Percentiles rank a stretch among this genome's conserved stretches.
These are phyloP conservation scores for Detonula confervacea DNA, from an alignment of 352 stramenopile species.

Conservation along the genomic window DNA sequence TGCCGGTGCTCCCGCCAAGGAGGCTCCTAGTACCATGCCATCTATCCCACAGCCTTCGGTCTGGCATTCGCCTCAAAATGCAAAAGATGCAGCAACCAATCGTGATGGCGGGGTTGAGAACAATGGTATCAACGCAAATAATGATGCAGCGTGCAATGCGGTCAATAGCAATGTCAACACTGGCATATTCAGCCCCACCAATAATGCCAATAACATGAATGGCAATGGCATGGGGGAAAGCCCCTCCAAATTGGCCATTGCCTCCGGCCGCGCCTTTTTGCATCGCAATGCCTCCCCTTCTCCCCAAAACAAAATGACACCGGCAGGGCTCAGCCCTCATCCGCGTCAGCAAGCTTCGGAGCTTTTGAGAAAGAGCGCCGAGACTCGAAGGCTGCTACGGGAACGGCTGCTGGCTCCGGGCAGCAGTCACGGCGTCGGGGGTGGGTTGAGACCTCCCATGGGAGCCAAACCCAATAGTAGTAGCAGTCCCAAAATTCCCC, in stretches of 20 bases:
- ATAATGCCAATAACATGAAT: neutral
- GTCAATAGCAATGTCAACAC: neutral
- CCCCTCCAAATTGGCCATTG: conserved; percentile 28
- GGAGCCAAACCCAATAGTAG: neutral
- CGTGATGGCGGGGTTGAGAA: neutral
- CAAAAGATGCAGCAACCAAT: neutral
- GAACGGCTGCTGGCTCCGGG: conserved; percentile 24
- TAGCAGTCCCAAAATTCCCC: neutral
- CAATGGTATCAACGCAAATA: too few species aligned
- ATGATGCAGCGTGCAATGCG: too few species aligned
- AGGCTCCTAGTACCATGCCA: neutral
- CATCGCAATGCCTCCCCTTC: conserved; percentile 10
- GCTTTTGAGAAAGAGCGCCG: conserved; percentile 52
- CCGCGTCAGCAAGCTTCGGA: conserved; percentile 34
- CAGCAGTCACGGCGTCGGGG: neutral
- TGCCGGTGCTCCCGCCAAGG: neutral
- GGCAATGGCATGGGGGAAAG: neutral
- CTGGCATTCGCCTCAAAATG: neutral
- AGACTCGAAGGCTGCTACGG: conserved; percentile 42
- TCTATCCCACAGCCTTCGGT: neutral
- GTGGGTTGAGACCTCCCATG: neutral
- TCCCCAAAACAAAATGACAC: neutral
- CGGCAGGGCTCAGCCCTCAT: conserved; percentile 25
- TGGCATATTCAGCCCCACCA: neutral
- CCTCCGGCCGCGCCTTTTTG: conserved; percentile 31